Conservation (phyloP, 2,329 filamentous ascomycete genomes). For the Penicillium sp. region DNA sequence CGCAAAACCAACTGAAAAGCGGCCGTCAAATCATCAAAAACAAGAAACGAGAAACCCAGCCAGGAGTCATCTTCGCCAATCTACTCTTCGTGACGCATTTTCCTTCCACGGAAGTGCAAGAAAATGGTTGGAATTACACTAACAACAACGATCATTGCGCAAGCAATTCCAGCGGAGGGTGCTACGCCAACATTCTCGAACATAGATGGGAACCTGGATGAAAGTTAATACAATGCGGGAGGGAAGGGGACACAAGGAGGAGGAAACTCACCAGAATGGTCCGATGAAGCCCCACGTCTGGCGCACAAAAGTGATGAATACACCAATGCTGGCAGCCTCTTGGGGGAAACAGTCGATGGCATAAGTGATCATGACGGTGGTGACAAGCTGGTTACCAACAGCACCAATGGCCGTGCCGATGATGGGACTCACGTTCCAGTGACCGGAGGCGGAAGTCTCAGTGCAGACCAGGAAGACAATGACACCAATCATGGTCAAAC, state of each 20-base stretch:
- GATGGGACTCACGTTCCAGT: slow-evolving; percentile 60
- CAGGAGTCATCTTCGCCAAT: not conserved
- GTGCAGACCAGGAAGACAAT: slow-evolving; percentile 60
- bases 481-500: slow-evolving; percentile 54
- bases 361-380: slow-evolving; percentile 62
- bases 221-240: slow-evolving; percentile 14
- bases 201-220: slow-evolving; percentile 35
- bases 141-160: slow-evolving; percentile 30
- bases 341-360: slow-evolving; percentile 60
- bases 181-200: slow-evolving; percentile 36
- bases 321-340: slow-evolving; percentile 59
- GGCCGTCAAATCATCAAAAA: not conserved
- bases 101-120: slow-evolving; percentile 29
- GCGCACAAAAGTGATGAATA: slow-evolving; percentile 61
- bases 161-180: slow-evolving; percentile 31
- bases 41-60: not conserved
- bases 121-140: slow-evolving; percentile 34
- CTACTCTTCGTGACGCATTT: slow-evolving; percentile 22
- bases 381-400: slow-evolving; percentile 63
- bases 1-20: not conserved
- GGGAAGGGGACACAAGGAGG: not conserved
- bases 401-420: slow-evolving; percentile 56
- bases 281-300: slow-evolving; percentile 41
- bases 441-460: slow-evolving; percentile 44
- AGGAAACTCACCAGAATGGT: slow-evolving; percentile 37